A percentile compares a stretch with the other conserved stretches of the same genome.
Conservation (phyloP, 345 rosid species). For the Citrus inodora region DNA sequence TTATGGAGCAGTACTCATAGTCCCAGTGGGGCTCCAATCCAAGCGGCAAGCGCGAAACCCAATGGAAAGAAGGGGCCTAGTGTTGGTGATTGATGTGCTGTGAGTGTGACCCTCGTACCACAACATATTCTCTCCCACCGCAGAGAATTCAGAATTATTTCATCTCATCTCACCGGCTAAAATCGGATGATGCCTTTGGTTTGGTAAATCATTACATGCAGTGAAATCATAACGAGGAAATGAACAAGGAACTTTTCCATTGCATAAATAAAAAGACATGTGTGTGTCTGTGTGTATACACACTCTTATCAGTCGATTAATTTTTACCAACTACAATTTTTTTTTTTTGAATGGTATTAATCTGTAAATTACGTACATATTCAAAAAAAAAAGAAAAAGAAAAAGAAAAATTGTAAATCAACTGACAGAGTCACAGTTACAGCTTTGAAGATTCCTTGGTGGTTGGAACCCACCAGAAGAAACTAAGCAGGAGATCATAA, state of each 20-base stretch:
- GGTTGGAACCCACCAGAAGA: background rate
- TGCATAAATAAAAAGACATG: no score
- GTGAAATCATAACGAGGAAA: background rate
- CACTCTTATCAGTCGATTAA: background rate
- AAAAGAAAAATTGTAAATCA: no score
- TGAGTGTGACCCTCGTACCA: background rate
- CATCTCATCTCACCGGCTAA: background rate
- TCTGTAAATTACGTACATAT: background rate
- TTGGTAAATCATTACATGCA: background rate
- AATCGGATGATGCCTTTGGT: background rate
- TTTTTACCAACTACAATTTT: no score
- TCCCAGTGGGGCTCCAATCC: no score
- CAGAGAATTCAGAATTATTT: background rate
- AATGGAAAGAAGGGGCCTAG: background rate
- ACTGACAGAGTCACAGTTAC: constrained; percentile 2
- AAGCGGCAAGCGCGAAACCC: background rate
- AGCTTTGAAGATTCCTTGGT: constrained; percentile 12
- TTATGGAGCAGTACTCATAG: no score
- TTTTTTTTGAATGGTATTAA: background rate
- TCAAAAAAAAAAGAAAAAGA: no score
- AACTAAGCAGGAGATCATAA: background rate
- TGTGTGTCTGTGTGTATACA: no score
- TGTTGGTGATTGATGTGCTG: background rate
- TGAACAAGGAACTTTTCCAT: no score
- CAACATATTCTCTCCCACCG: background rate